These are phyloP conservation scores for Anisodus acutangulus DNA, from an alignment of 257 asterid species.

Conservation along the genomic window DNA sequence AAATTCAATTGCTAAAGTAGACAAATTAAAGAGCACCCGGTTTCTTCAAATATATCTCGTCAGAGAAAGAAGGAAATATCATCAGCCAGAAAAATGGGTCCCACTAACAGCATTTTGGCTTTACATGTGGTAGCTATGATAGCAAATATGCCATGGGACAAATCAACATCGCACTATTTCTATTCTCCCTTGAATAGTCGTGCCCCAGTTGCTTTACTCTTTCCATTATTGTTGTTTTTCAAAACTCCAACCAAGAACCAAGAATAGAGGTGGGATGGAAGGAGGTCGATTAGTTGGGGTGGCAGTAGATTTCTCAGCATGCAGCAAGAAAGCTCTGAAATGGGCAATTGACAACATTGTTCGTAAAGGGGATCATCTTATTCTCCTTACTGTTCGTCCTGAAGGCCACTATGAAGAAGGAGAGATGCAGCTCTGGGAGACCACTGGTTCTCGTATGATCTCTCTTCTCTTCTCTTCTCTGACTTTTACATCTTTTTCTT, in stretches of 20 bases:
- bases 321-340: conserved; percentile 73
- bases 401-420: conserved; percentile 72
- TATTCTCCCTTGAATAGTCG: neutral
- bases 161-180: conserved; percentile 17
- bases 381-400: conserved; percentile 68
- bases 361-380: conserved; percentile 74
- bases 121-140: neutral
- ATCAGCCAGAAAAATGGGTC: conserved; percentile 19
- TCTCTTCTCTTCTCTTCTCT: neutral
- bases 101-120: neutral
- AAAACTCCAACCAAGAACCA: neutral
- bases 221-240: neutral
- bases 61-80: neutral
- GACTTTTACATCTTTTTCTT: neutral
- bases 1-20: too few species aligned
- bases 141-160: neutral
- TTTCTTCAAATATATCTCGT: too few species aligned
- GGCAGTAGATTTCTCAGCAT: conserved; percentile 83
- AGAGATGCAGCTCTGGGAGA: conserved; percentile 93
- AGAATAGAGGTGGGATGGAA: conserved; percentile 45
- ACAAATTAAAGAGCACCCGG: too few species aligned
- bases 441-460: conserved; percentile 91
- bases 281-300: conserved; percentile 71
- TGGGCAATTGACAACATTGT: conserved; percentile 75
- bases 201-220: neutral